Evolutionary conservation across 371 early-diverging fungal genomes (phyloP), one percentile per base, ranked within the genome.

Genomic region (Nematocida sp.): DNA sequence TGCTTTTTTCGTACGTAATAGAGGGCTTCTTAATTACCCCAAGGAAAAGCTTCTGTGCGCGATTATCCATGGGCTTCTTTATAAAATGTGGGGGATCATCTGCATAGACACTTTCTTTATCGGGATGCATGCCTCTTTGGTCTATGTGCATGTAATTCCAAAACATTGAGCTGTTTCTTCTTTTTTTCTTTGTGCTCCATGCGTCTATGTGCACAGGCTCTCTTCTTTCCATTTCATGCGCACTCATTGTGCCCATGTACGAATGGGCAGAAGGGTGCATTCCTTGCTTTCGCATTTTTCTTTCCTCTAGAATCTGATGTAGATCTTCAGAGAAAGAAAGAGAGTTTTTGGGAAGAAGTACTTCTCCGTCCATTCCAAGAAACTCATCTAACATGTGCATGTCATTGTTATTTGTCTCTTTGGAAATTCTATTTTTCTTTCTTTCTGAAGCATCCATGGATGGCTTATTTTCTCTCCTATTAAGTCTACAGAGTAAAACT

Each of bases 121-220:
- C 45, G 1, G 59, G 57, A 32, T 47, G 55, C 18, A 48, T 30
- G 25, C 53, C 53, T 51, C 23, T 7, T 57, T 63, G 36, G 26
- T 76, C 20, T 2, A 50, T 38, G 28, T 57, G 65, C 2, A 76
- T 54, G 48, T 78, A 80, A 28, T 77, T 61, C 81, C 80, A 82
- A 11, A 80, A 42, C 2, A 80, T 16, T 47, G 80, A 77, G 48
- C 76, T 77, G 23, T 47, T 65, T 51, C 77, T 65, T 65, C 82
- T 71, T 51, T 77, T 83, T 40, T 83, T 83, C 59, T 79, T 80
- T 26, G 77, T 78, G 26, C 63, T 50, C 84, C 84, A 83, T 0
- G 79, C 45, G 66, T 63, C 66, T 11, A 64, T 56, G 39, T 66
- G 39, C 55, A 32, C 25, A 2, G 16, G 28, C 23, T 67, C 75